Evolutionary conservation across 768 basidiomycete genomes (phyloP).

Genomic region (Macrolepiota albuminosa): DNA sequence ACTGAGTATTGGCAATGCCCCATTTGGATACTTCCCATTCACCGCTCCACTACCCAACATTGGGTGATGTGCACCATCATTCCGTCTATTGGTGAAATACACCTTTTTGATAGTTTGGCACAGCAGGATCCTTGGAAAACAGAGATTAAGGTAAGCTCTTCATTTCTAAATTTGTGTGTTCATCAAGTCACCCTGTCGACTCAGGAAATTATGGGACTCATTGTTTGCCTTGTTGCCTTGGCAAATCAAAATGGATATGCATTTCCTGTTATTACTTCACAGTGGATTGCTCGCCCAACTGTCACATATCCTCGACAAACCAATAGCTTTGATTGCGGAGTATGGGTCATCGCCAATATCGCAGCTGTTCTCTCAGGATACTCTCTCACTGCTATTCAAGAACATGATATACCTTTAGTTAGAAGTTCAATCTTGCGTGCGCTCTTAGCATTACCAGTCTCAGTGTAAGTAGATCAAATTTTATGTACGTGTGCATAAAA

Average conservation of each 20-base stretch:
- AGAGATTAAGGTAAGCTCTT: not conserved
- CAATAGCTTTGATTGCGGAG: not conserved
- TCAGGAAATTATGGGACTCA: not conserved
- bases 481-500: too few relatives aligned
- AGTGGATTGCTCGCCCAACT: not conserved
- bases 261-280: not conserved
- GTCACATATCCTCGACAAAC: not conserved
- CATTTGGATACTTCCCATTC: slow-evolving; percentile 34
- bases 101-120: slow-evolving; percentile 29
- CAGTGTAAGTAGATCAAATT: not conserved
- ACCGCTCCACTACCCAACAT: slow-evolving; percentile 20
- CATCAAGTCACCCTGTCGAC: not conserved
- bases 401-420: not conserved
- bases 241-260: not conserved
- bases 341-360: not conserved
- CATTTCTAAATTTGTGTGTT: not conserved
- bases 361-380: not conserved
- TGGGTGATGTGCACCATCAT: slow-evolving; percentile 28
- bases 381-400: not conserved
- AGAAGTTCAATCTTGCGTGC: not conserved
- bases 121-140: slow-evolving; percentile 2
- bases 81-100: not conserved
- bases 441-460: not conserved
- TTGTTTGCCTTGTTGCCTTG: not conserved
- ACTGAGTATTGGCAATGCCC: slow-evolving; percentile 27